A percentile compares a stretch with the other conserved stretches of the same genome.
These are phyloP conservation scores for Zygosaccharomyces pseudorouxii DNA, from an alignment of 805 yeast genomes.

Conservation along the genomic window DNA sequence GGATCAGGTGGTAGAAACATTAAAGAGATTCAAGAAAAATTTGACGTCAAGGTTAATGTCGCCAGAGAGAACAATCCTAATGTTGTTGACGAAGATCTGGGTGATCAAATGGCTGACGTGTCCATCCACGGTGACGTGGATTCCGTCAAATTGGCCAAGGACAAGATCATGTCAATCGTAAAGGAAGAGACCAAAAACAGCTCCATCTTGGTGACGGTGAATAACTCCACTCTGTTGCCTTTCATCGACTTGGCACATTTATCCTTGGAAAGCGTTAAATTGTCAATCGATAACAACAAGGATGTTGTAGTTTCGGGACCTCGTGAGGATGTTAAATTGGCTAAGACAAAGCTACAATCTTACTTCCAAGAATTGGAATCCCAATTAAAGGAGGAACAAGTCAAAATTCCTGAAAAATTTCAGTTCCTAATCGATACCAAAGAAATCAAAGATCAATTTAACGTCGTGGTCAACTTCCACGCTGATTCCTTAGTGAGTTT, in stretches of 20 bases:
- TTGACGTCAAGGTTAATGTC: conserved; percentile 64
- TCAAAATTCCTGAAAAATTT: conserved; percentile 59
- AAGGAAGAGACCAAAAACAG: conserved; percentile 64
- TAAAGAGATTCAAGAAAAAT: conserved; percentile 71
- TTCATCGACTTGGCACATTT: conserved; percentile 28
- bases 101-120: conserved; percentile 56
- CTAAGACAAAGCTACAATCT: conserved; percentile 48
- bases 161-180: conserved; percentile 65
- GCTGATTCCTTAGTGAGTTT: conserved; percentile 51
- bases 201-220: conserved; percentile 46
- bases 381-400: conserved; percentile 49
- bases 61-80: conserved; percentile 33
- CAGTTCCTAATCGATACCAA: conserved; percentile 64
- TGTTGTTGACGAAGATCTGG: conserved; percentile 50
- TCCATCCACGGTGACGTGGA: conserved; percentile 78
- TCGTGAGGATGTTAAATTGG: conserved; percentile 56
- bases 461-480: conserved; percentile 55
- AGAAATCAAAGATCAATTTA: conserved; percentile 47
- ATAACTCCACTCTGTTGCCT: conserved; percentile 33
- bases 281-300: conserved; percentile 20
- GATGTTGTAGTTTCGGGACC: conserved; percentile 62
- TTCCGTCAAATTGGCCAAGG: conserved; percentile 71
- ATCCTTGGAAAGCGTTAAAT: conserved; percentile 23
- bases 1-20: conserved; percentile 83
- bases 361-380: conserved; percentile 42